phyloP scores from a whole-genome alignment of 2,329 filamentous ascomycete genomes.

The Nannizziopsis barbatae region DNA sequence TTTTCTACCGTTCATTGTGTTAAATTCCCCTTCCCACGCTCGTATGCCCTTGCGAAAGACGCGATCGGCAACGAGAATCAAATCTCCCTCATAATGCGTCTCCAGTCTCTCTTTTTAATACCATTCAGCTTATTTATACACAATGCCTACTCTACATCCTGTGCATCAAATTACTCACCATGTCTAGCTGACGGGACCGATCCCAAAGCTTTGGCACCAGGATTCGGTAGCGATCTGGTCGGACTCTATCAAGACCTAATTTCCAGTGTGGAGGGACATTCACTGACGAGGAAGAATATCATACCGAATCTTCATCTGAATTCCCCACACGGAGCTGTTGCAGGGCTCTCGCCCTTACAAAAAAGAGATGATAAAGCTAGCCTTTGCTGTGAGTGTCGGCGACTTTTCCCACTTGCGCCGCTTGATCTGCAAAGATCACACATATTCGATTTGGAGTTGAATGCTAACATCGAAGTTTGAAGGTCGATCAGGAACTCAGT shows the following conservation, averaged over 20 bases:
- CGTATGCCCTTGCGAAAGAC: neutral
- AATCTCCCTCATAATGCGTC: slow-evolving; percentile 1
- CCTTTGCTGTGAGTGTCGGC: slow-evolving; percentile 8
- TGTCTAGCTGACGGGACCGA: slow-evolving; percentile 25
- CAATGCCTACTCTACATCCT: slow-evolving; percentile 8
- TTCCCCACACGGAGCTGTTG: neutral
- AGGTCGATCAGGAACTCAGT: slow-evolving; percentile 23
- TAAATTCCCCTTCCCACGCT: neutral
- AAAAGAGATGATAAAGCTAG: slow-evolving; percentile 4
- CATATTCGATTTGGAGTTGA: too few species aligned
- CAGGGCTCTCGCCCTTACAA: neutral
- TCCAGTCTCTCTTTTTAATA: neutral
- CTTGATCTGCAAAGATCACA: too few species aligned
- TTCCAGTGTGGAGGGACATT: slow-evolving; percentile 16
- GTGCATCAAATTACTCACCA: slow-evolving; percentile 21
- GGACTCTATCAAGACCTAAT: slow-evolving; percentile 25
- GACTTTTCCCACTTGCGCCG: too few species aligned
- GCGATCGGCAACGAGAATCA: neutral
- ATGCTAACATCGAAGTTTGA: neutral
- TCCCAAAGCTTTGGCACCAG: slow-evolving; percentile 18
- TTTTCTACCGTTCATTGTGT: too few species aligned
- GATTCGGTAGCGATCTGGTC: slow-evolving; percentile 22
- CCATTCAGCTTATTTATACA: neutral
- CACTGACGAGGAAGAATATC: slow-evolving; percentile 3
- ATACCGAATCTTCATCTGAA: neutral